A percentile compares a stretch with the other conserved stretches of the same genome.
Conservation (phyloP, 2,329 filamentous ascomycete species). For the Cladobotryum mycophilum region DNA sequence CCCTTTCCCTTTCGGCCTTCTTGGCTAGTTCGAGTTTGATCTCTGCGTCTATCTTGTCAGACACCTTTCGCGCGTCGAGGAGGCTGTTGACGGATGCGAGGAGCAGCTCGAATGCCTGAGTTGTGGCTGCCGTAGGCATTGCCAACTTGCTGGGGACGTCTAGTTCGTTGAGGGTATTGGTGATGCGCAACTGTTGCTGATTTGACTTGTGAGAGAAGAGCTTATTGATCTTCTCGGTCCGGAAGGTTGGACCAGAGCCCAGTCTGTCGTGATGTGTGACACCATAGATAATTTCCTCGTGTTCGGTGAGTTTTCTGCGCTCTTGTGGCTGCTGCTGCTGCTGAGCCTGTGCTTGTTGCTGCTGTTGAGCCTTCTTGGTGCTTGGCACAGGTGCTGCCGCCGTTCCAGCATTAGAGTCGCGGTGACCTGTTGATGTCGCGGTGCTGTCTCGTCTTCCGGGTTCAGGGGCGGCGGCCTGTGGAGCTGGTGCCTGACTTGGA, state of each 20-base stretch:
- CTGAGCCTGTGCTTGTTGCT: constrained; percentile 27
- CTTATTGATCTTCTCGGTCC: constrained; percentile 75
- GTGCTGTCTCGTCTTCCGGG: constrained; percentile 47
- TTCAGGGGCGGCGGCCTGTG: constrained; percentile 29
- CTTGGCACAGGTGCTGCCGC: constrained; percentile 32
- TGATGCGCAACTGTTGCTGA: constrained; percentile 69
- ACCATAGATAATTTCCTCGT: constrained; percentile 75
- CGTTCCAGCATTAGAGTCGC: constrained; percentile 29
- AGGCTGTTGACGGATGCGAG: constrained; percentile 61
- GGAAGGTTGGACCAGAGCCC: constrained; percentile 80
- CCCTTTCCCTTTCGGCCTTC: constrained; percentile 46
- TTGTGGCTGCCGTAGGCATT: constrained; percentile 69
- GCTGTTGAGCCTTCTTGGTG: constrained; percentile 44
- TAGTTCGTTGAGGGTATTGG: constrained; percentile 63
- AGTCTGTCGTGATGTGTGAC: constrained; percentile 81
- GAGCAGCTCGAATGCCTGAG: constrained; percentile 64
- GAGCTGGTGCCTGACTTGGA: constrained; percentile 32
- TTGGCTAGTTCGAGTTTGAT: constrained; percentile 55
- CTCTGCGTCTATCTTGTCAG: constrained; percentile 71
- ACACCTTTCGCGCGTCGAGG: constrained; percentile 66
- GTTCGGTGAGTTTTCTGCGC: constrained; percentile 64
- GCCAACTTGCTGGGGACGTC: constrained; percentile 63
- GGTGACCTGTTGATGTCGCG: constrained; percentile 36
- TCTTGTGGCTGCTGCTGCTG: constrained; percentile 30
- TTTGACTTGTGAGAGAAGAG: constrained; percentile 71